Evolutionary conservation across 1,139 yeast genomes (phyloP), one percentile per base, ranked within the genome.

Genomic region (Pichia sp.): DNA sequence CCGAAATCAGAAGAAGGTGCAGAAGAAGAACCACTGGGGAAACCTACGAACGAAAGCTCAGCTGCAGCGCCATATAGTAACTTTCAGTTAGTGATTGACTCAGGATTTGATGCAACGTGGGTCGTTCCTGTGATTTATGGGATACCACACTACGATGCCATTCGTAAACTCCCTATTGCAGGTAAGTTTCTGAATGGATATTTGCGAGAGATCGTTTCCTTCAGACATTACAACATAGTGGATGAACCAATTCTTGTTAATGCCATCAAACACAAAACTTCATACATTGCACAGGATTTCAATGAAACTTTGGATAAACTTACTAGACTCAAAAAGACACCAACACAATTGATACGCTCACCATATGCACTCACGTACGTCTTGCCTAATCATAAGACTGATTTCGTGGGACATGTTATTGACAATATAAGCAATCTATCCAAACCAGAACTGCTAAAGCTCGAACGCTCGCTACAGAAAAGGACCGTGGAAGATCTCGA

Each of bases 21-120:
- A 23, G 98, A 91, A 52, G 91, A 91, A 63, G 98, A 98, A 3
- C 78, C 94, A 0, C n/a, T n/a, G n/a, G 24, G 35, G 3, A 20
- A 41, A 14, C 30, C 35, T 15, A 24, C n/a, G n/a, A 24, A 63
- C 29, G 7, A 26, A 21, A 8, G 21, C 16, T 15, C 12, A 13
- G 17, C 22, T 20, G 25, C 19, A 10, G 19, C 10, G 11, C 19
- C 32, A n/a, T 53, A 52, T 28, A 48, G 37, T 23, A 93, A 85
- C 52, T 86, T 82, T 49, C 76, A 77, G 42, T 59, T 93, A 28
- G 85, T 93, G 2, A 70, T 93, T 1, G 99, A 93, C 56, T 72
- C 86, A 11, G 98, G 98, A 0, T 88, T 74, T 56, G 82, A 78
- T 46, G 77, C 88, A 21, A 88, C 97, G 0, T 86, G 94, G 79